Evolutionary conservation across 441 rosid species (phyloP).

Genomic region (Gossypium davidsonii): DNA sequence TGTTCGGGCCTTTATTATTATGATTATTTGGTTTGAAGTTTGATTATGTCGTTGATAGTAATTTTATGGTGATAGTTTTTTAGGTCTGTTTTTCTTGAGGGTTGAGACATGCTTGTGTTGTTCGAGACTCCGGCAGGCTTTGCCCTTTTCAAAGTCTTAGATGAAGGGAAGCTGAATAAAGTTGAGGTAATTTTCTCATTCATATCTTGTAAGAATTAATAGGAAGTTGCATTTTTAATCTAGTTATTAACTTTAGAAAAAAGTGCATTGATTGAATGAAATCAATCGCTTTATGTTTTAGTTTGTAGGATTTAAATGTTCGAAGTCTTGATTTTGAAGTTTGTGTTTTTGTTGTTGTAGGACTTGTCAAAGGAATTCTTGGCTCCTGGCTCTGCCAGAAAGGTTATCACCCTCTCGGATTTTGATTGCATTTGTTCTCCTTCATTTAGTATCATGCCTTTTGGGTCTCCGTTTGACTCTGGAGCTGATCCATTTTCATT

Average conservation of each 20-base stretch:
- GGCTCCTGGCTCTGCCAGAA: conserved; percentile 54
- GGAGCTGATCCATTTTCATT: conserved; percentile 1
- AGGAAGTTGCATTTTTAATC: not conserved
- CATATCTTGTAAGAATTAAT: not conserved
- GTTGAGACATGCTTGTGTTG: conserved; percentile 55
- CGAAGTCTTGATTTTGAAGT: not conserved
- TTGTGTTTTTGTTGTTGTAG: conserved; percentile 30
- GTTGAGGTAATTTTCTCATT: conserved; percentile 49
- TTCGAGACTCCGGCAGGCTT: conserved; percentile 86
- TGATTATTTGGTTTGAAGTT: not conserved
- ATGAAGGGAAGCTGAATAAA: conserved; percentile 77
- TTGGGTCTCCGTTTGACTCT: not conserved
- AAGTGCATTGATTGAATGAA: not conserved
- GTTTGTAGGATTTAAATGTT: not conserved
- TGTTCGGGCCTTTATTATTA: not conserved
- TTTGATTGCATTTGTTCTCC: not conserved
- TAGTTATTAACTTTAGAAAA: not conserved
- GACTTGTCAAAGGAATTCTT: conserved; percentile 61
- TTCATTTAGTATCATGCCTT: not conserved
- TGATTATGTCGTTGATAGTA: not conserved
- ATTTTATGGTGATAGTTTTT: not conserved
- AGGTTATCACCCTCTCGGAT: conserved; percentile 29
- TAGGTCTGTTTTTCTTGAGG: conserved; percentile 10
- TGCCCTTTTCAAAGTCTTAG: conserved; percentile 74
- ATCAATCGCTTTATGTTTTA: not conserved